Conservation (phyloP, 345 rosid genomes). For the Cochlearia excelsa region DNA sequence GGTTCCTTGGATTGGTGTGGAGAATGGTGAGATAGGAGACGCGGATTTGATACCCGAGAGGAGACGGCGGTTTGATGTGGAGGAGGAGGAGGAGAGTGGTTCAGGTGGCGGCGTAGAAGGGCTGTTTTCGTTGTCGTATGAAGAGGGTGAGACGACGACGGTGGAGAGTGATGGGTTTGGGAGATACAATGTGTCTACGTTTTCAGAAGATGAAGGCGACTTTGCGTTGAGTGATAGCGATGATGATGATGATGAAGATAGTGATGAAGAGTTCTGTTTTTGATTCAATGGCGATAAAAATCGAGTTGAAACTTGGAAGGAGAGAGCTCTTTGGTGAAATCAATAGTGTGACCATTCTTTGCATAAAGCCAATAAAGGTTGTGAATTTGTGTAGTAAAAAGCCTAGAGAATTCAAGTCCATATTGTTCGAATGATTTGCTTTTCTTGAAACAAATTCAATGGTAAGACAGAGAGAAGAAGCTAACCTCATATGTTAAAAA, state of each 20-base stretch:
- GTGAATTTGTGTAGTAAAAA: background rate
- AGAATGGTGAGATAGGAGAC: constrained; percentile 68
- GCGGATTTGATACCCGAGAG: constrained; percentile 63
- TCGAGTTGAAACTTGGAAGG: background rate
- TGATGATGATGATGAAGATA: too few species aligned
- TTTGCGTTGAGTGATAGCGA: background rate
- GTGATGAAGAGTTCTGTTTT: background rate
- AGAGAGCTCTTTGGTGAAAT: too few species aligned
- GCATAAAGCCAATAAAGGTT: too few species aligned
- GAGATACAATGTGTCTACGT: background rate
- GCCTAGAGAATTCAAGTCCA: background rate
- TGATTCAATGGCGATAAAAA: too few species aligned
- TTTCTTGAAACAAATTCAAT: background rate
- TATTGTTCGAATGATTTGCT: background rate
- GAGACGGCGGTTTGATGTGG: constrained; percentile 38
- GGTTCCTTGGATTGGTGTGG: constrained; percentile 84
- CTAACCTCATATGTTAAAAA: too few species aligned
- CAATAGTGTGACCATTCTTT: background rate
- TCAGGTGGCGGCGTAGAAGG: constrained; percentile 14
- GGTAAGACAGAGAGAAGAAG: background rate
- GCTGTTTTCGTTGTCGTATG: constrained; percentile 46
- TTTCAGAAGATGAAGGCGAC: background rate
- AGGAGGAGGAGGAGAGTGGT: background rate
- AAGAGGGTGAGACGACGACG: constrained; percentile 40
- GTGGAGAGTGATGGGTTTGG: constrained; percentile 43